Percentiles rank a stretch among this genome's conserved stretches.
phyloP scores from a whole-genome alignment of 2,329 filamentous ascomycete genomes.

The Cercospora zeina region DNA sequence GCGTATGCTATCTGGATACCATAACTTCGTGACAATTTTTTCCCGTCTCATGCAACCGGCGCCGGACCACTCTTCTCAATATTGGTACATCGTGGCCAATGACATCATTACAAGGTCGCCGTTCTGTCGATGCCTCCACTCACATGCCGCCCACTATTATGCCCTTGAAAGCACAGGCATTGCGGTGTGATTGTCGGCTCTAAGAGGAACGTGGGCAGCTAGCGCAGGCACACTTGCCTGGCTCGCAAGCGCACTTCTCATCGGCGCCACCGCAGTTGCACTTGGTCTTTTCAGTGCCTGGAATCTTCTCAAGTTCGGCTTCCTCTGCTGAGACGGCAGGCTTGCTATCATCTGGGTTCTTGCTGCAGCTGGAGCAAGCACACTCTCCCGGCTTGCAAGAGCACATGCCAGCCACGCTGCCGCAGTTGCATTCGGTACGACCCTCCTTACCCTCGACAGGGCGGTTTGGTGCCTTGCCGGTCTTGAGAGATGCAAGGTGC shows the following conservation, averaged over 20 bases:
- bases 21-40: conserved; percentile 16
- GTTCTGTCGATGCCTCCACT: conserved; percentile 14
- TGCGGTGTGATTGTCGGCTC: background rate
- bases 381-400: conserved; percentile 50
- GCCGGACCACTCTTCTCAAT: conserved; percentile 7
- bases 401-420: conserved; percentile 46
- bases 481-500: conserved; percentile 85
- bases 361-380: conserved; percentile 50
- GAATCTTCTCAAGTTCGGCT: conserved; percentile 52
- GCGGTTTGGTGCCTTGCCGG: conserved; percentile 51
- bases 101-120: conserved; percentile 6
- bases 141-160: background rate
- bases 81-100: conserved; percentile 14
- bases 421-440: conserved; percentile 51
- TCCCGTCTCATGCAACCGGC: conserved; percentile 8
- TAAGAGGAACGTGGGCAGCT: conserved; percentile 49
- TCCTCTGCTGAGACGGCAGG: conserved; percentile 35
- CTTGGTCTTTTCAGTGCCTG: conserved; percentile 51
- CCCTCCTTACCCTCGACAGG: conserved; percentile 42
- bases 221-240: conserved; percentile 51
- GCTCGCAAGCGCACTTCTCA: conserved; percentile 50
- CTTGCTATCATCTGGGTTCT: conserved; percentile 44
- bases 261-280: conserved; percentile 53
- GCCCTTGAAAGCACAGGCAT: background rate
- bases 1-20: conserved; percentile 10